These are phyloP conservation scores for Metschnikowia lochheadii DNA, from an alignment of 805 yeast species.

Conservation along the genomic window DNA sequence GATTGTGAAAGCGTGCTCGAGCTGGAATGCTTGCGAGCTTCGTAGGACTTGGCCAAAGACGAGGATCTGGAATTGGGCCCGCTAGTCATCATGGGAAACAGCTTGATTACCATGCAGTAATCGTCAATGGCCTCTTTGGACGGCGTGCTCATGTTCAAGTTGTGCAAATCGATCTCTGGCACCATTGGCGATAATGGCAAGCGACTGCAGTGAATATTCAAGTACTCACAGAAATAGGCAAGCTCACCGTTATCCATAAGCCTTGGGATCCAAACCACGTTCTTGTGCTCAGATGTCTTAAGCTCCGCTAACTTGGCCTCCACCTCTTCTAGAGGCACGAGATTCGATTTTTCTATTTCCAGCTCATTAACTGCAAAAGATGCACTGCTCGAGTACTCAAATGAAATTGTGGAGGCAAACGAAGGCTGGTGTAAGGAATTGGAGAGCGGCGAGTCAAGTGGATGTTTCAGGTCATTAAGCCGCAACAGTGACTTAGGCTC, in stretches of 20 bases:
- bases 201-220: constrained; percentile 55
- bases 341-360: constrained; percentile 9
- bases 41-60: constrained; percentile 20
- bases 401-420: constrained; percentile 10
- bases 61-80: constrained; percentile 8
- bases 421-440: constrained; percentile 9
- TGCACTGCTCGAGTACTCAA: constrained; percentile 5
- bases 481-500: constrained; percentile 2
- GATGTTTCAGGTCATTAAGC: constrained; percentile 1
- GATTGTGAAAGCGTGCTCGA: constrained; percentile 31
- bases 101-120: constrained; percentile 14
- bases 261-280: constrained; percentile 56
- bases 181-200: constrained; percentile 44
- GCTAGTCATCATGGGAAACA: constrained; percentile 2
- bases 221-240: constrained; percentile 55
- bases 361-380: constrained; percentile 5
- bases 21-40: constrained; percentile 36
- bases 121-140: constrained; percentile 20
- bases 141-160: constrained; percentile 25
- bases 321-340: constrained; percentile 26
- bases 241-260: constrained; percentile 52
- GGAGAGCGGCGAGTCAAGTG: not conserved
- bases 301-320: constrained; percentile 25
- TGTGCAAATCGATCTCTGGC: constrained; percentile 18
- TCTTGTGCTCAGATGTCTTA: constrained; percentile 16